Base-by-base conservation (phyloP, 2,329 filamentous ascomycete genomes). In the Aspergillus clavatus region DNA sequence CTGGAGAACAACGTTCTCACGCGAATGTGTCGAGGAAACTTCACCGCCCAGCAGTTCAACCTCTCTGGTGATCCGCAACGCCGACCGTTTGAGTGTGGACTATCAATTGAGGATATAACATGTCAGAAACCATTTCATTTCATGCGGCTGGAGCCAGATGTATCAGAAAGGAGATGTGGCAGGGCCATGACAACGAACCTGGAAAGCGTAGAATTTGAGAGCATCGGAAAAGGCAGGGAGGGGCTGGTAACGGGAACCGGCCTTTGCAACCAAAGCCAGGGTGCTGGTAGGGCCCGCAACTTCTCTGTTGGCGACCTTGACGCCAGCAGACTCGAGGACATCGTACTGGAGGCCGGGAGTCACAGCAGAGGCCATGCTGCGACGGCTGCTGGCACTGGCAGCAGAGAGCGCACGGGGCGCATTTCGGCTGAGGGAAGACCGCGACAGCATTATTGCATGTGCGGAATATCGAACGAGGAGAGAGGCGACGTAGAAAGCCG, bases 161-260 rank as follows among this genome's bases (percentile, higher is more conserved):
- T 19, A 4, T 5, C n/a, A 3, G 19, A 38, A 27, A 43, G 46
- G 46, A 19, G n/a, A 10, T 14, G 29, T 48, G 57, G 67, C 59
- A 51, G 54, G 48, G 48, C 23, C 29, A 36, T 37, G 36, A 38
- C 28, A 22, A 63, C 72, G 60, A 70, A 89, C 93, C 87, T 95
- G 95, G 83, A 96, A 98, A 56, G 94, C 91, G 76, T 94, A 98
- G 70, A 89, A 87, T 76, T 93, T 87, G 57, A 98, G 80, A 47
- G 86, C 91, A 66, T 90, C 86, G 54, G 91, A 86, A 70, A 96
- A 80, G 56, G 93, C 93, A 53, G 93, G 93, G 57, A 87, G 79
- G 54, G 87, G 81, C 77, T 98, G 84, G 73, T 91, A 97, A 71
- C 93, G 81, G 54, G 91, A 94, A 64, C 93, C 93, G 53, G 89